Evolutionary conservation across 2,329 filamentous ascomycete genomes (phyloP).

Genomic region (Neofusicoccum kwambonambiense): DNA sequence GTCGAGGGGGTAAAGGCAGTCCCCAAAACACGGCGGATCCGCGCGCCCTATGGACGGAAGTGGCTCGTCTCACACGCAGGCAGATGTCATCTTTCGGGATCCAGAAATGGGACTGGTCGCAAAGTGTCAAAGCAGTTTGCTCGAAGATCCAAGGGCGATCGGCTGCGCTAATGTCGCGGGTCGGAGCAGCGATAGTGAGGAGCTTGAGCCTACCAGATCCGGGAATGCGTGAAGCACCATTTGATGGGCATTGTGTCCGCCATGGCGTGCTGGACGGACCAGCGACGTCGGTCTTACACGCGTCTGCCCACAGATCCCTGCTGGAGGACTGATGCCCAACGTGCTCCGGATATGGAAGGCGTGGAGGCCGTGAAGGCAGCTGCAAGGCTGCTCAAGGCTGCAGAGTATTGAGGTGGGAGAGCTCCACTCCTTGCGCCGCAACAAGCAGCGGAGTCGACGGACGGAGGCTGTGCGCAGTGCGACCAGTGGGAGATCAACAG

Average conservation of each 20-base stretch:
- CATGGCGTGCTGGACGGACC: neutral
- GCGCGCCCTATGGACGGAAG: neutral
- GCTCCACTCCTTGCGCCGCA: neutral
- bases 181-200: neutral
- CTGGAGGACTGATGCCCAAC: conserved; percentile 6
- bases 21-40: neutral
- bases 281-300: conserved; percentile 2
- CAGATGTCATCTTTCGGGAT: conserved; percentile 2
- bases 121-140: neutral
- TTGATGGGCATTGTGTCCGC: neutral
- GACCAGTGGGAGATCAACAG: neutral
- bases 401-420: neutral
- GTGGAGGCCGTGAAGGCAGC: neutral
- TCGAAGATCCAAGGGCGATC: neutral
- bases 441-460: neutral
- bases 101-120: conserved; percentile 3
- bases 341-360: neutral
- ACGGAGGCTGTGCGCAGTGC: conserved; percentile 2
- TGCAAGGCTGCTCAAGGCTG: conserved; percentile 1
- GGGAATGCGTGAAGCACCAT: conserved; percentile 2
- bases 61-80: conserved; percentile 9
- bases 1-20: neutral
- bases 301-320: neutral
- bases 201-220: neutral
- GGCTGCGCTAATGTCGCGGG: neutral